Evolutionary conservation across 2,329 filamentous ascomycete species (phyloP).

Genomic region (Sporothrix brasiliensis): DNA sequence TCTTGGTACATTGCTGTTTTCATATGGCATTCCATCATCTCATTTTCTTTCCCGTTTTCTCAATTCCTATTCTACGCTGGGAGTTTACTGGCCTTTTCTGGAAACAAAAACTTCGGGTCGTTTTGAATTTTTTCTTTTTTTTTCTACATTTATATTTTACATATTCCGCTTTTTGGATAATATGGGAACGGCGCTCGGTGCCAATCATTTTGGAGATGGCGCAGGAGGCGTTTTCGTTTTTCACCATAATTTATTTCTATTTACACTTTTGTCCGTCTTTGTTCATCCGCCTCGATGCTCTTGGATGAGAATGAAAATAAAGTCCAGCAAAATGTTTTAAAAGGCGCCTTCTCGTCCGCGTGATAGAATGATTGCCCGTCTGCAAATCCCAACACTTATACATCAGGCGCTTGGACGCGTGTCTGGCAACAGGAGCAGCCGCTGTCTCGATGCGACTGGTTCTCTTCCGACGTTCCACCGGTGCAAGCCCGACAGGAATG

Average conservation of each 20-base stretch:
- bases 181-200: constrained; percentile 14
- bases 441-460: not conserved
- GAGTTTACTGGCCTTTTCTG: constrained; percentile 2
- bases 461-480: not conserved
- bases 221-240: constrained; percentile 22
- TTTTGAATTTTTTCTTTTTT: not conserved
- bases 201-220: constrained; percentile 21
- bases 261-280: not conserved
- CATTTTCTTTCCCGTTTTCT: not conserved
- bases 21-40: not conserved
- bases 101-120: not conserved
- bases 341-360: too few relatives aligned
- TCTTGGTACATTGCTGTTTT: not conserved
- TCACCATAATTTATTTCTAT: not conserved
- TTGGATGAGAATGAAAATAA: not conserved
- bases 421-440: too few relatives aligned
- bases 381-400: too few relatives aligned
- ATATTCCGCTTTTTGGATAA: not conserved
- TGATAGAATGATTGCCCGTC: too few relatives aligned
- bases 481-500: not conserved
- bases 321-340: not conserved
- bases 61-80: not conserved
- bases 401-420: too few relatives aligned
- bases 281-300: not conserved
- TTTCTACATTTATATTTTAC: not conserved